Evolutionary conservation across 371 early-diverging fungal genomes (phyloP).

Genomic region (Mortierella sp.): DNA sequence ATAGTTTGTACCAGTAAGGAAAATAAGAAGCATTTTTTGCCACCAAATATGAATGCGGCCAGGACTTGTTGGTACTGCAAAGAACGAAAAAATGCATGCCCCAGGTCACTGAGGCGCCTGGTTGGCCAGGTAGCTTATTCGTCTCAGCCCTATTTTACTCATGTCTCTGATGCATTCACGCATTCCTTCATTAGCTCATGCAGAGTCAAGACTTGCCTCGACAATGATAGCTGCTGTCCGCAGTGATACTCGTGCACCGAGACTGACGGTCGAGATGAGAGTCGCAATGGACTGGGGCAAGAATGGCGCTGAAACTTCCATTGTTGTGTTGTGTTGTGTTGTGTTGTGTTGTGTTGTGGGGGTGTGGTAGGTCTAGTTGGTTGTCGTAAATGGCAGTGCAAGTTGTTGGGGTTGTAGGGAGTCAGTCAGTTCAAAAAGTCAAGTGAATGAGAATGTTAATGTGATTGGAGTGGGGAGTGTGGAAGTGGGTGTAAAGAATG

Average conservation of each 20-base stretch:
- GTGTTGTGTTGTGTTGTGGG: neutral
- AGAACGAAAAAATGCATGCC: neutral
- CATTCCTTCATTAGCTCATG: neutral
- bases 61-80: neutral
- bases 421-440: neutral
- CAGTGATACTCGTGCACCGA: conserved; percentile 52
- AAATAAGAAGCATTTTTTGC: neutral
- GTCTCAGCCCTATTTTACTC: conserved; percentile 9
- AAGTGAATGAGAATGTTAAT: neutral
- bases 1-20: neutral
- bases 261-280: conserved; percentile 55
- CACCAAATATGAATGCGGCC: neutral
- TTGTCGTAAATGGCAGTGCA: neutral
- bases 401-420: neutral
- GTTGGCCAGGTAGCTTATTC: conserved; percentile 6
- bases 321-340: neutral
- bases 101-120: neutral
- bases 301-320: conserved; percentile 48
- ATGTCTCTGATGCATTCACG: neutral
- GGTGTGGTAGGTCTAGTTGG: neutral
- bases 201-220: conserved; percentile 40
- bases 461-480: neutral
- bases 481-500: neutral
- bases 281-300: conserved; percentile 54
- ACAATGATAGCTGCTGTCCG: conserved; percentile 58